These are phyloP conservation scores for Waltergamsia citrina DNA, from an alignment of 2,329 filamentous ascomycete species.

Conservation along the genomic window DNA sequence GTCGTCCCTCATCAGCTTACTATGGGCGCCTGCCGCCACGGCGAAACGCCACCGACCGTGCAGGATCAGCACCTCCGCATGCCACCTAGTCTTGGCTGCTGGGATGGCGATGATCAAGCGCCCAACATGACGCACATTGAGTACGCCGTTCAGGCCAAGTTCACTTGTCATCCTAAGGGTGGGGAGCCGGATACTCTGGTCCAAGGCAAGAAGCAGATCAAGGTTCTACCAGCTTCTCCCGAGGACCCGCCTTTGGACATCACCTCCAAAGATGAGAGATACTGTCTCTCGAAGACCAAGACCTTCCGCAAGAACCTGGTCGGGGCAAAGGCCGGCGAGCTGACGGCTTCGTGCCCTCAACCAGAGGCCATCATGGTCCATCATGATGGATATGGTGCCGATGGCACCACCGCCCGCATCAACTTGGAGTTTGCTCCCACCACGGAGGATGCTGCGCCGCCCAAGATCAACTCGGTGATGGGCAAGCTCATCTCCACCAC, in stretches of 20 bases:
- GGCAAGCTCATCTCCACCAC: slow-evolving; percentile 43
- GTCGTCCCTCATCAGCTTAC: slow-evolving; percentile 49
- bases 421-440: slow-evolving; percentile 37
- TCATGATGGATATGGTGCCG: slow-evolving; percentile 34
- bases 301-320: slow-evolving; percentile 43
- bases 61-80: slow-evolving; percentile 42
- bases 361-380: slow-evolving; percentile 39
- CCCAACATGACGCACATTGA: slow-evolving; percentile 45
- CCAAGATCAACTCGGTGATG: slow-evolving; percentile 36
- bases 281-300: slow-evolving; percentile 41
- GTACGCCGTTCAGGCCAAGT: slow-evolving; percentile 40
- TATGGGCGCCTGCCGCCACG: slow-evolving; percentile 44
- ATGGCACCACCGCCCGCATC: slow-evolving; percentile 31
- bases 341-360: slow-evolving; percentile 35
- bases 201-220: slow-evolving; percentile 33
- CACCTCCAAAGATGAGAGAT: slow-evolving; percentile 35
- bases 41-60: slow-evolving; percentile 30
- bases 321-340: slow-evolving; percentile 37
- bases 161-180: slow-evolving; percentile 15
- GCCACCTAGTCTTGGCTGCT: slow-evolving; percentile 41
- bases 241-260: slow-evolving; percentile 44
- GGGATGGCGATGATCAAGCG: slow-evolving; percentile 44
- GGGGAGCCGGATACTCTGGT: slow-evolving; percentile 19
- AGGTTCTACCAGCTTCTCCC: slow-evolving; percentile 38
- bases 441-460: slow-evolving; percentile 30